Evolutionary conservation across 1,284 basidiomycete genomes (phyloP).

Genomic region (Leccinum cinnamomeum): DNA sequence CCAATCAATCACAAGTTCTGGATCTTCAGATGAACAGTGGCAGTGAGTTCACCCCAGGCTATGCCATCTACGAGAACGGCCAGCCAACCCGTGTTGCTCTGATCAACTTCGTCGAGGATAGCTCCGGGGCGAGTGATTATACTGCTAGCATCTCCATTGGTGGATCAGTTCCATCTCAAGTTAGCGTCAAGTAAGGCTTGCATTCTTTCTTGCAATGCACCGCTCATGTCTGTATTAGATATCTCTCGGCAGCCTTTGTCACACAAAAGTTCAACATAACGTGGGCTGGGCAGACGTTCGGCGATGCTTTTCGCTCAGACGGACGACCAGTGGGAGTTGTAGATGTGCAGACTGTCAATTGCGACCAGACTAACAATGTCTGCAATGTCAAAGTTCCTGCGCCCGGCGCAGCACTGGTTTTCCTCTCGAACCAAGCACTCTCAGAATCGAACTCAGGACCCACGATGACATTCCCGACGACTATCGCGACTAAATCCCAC

Average conservation of each 20-base stretch:
- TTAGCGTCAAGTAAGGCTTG: conserved; percentile 55
- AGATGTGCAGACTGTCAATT: conserved; percentile 46
- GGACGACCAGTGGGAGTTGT: conserved; percentile 58
- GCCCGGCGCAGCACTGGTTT: conserved; percentile 58
- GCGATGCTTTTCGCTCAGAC: conserved; percentile 59
- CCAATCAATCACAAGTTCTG: conserved; percentile 57
- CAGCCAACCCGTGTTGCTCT: conserved; percentile 57
- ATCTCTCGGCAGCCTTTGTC: conserved; percentile 53
- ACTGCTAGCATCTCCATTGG: conserved; percentile 51
- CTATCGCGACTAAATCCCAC: conserved; percentile 31
- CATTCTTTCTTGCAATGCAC: neutral
- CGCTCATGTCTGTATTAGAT: conserved; percentile 35
- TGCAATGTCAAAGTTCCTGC: conserved; percentile 53
- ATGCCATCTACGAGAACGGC: conserved; percentile 69
- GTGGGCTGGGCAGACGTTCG: conserved; percentile 74
- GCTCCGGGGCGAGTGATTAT: conserved; percentile 42
- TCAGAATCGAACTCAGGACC: conserved; percentile 35
- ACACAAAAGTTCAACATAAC: conserved; percentile 68
- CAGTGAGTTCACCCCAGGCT: conserved; percentile 62
- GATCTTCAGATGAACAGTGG: conserved; percentile 54
- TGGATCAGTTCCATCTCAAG: conserved; percentile 42
- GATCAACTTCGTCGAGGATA: conserved; percentile 67
- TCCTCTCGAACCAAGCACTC: conserved; percentile 44
- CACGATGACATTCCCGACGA: conserved; percentile 45
- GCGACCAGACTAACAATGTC: conserved; percentile 41